Conservation (phyloP, 2,329 filamentous ascomycete genomes). For the Stemphylium beticola region DNA sequence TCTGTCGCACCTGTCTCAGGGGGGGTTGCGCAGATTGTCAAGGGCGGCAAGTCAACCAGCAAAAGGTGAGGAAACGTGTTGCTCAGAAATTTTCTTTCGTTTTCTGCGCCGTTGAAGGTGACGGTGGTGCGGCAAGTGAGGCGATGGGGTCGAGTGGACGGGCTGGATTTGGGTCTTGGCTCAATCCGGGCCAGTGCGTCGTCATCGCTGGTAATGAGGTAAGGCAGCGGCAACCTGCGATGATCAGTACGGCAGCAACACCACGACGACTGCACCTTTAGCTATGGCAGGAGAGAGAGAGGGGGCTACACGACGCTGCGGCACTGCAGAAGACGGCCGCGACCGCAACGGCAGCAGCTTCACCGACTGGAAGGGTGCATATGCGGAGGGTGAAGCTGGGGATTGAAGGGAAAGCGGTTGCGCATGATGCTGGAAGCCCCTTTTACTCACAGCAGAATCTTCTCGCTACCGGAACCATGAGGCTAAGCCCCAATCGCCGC, state of each 20-base stretch:
- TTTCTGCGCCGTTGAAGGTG: slow-evolving; percentile 13
- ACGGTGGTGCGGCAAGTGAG: slow-evolving; percentile 26
- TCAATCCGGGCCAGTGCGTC: slow-evolving; percentile 30
- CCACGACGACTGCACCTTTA: not conserved
- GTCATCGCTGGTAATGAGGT: slow-evolving; percentile 28
- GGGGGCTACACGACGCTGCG: not conserved
- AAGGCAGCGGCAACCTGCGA: slow-evolving; percentile 11
- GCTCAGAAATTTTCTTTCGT: slow-evolving; percentile 23
- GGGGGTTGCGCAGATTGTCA: slow-evolving; percentile 23
- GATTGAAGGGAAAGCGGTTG: slow-evolving; percentile 20
- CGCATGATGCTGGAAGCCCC: slow-evolving; percentile 33
- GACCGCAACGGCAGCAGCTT: not conserved
- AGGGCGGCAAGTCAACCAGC: slow-evolving; percentile 16
- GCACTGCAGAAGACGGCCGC: not conserved
- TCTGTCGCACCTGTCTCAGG: slow-evolving; percentile 29
- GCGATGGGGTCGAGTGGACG: slow-evolving; percentile 33
- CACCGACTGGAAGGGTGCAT: not conserved
- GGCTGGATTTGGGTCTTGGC: slow-evolving; percentile 17
- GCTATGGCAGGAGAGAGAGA: not conserved
- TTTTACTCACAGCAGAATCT: slow-evolving; percentile 33
- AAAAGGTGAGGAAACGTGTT: slow-evolving; percentile 3
- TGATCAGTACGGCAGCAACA: slow-evolving; percentile 13
- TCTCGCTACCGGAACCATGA: slow-evolving; percentile 34
- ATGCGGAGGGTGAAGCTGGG: slow-evolving; percentile 10
- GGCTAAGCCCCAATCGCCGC: slow-evolving; percentile 19